phyloP scores from a whole-genome alignment of 805 yeast species.

The Saturnispora sanitii region DNA sequence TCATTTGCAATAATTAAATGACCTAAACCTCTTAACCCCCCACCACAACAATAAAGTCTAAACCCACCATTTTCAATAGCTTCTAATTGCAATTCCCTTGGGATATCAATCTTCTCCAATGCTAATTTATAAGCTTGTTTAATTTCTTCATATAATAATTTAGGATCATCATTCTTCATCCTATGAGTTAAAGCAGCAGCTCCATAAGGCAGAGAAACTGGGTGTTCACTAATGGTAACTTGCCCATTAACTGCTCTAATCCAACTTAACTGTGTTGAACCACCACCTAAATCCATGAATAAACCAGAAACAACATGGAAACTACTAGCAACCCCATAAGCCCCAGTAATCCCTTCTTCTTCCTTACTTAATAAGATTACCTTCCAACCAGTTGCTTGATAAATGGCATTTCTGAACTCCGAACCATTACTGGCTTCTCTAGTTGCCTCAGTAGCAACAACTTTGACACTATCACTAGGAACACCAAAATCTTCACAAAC shows the following conservation, averaged over 20 bases:
- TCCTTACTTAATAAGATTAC: constrained; percentile 50
- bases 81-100: constrained; percentile 38
- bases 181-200: constrained; percentile 58
- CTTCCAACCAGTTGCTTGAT: constrained; percentile 54
- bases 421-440: constrained; percentile 57
- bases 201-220: constrained; percentile 64
- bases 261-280: constrained; percentile 63
- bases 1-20: constrained; percentile 42
- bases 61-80: constrained; percentile 52
- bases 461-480: constrained; percentile 44
- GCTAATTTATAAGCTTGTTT: constrained; percentile 41
- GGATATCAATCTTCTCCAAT: constrained; percentile 41
- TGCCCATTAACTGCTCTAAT: constrained; percentile 47
- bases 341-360: constrained; percentile 59
- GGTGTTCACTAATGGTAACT: constrained; percentile 42
- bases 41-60: constrained; percentile 60
- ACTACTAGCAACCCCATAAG: constrained; percentile 67
- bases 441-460: constrained; percentile 69
- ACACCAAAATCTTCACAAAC: constrained; percentile 73
- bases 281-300: constrained; percentile 68
- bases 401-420: constrained; percentile 47
- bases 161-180: constrained; percentile 40
- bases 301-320: constrained; percentile 58
- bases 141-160: constrained; percentile 43
- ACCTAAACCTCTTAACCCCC: constrained; percentile 65